Evolutionary conservation across 805 yeast genomes (phyloP).

Genomic region (Metschnikowia proteae): DNA sequence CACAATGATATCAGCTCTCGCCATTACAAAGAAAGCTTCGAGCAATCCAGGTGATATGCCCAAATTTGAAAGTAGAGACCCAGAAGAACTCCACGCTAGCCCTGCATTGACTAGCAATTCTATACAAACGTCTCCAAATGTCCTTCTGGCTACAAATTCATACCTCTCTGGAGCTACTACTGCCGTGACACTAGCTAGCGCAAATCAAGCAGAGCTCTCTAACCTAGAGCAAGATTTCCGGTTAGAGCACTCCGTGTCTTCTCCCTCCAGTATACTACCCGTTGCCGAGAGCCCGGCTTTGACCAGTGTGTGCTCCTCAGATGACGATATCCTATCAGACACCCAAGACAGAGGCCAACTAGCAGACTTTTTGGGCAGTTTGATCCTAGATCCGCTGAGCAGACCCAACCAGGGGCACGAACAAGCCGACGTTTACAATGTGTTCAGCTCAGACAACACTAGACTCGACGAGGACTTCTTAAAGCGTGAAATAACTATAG

Average conservation of each 20-base stretch:
- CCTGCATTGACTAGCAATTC: background rate
- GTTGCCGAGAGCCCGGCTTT: slow-evolving; percentile 6
- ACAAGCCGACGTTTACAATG: slow-evolving; percentile 4
- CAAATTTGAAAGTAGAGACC: background rate
- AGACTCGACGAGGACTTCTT: slow-evolving; percentile 11
- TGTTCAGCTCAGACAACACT: slow-evolving; percentile 10
- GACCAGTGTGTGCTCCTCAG: slow-evolving; percentile 8
- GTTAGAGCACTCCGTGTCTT: slow-evolving; percentile 2
- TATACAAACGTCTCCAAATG: slow-evolving; percentile 1
- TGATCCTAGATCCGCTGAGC: slow-evolving; percentile 5
- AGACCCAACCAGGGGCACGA: background rate
- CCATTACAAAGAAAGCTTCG: background rate
- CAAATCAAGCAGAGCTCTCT: slow-evolving; percentile 12
- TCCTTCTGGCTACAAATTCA: slow-evolving; percentile 4
- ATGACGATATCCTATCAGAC: slow-evolving; percentile 6
- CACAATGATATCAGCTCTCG: background rate
- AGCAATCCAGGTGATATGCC: background rate
- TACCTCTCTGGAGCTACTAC: slow-evolving; percentile 14
- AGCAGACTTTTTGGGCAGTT: slow-evolving; percentile 6
- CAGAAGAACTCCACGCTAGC: background rate
- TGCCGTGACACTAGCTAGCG: slow-evolving; percentile 15
- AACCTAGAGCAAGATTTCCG: slow-evolving; percentile 5
- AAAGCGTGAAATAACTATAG: slow-evolving; percentile 10
- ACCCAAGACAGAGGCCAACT: slow-evolving; percentile 7
- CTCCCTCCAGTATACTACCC: slow-evolving; percentile 1